Percentiles rank a stretch among this genome's conserved stretches.
Evolutionary conservation across 2,329 filamentous ascomycete genomes (phyloP).

Genomic region (Dactylonectria estremocensis): DNA sequence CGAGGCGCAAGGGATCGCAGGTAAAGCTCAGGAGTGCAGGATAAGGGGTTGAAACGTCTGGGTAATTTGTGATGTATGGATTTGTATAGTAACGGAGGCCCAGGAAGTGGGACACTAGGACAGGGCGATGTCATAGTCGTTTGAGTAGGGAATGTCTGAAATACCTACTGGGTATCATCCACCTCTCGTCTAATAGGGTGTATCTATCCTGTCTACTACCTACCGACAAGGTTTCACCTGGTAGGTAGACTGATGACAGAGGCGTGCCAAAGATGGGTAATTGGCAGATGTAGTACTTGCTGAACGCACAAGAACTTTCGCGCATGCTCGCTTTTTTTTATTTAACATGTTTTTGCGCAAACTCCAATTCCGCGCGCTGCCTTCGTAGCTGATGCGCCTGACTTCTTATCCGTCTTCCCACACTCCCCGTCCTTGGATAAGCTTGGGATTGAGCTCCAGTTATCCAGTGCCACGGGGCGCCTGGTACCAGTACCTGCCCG

Average conservation of each 20-base stretch:
- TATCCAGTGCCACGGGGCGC: neutral
- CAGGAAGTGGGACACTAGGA: no score
- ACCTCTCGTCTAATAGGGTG: no score
- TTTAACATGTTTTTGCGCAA: neutral
- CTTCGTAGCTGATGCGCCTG: neutral
- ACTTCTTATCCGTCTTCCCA: neutral
- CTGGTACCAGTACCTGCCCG: constrained; percentile 1
- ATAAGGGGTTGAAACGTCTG: neutral
- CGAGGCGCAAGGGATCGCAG: constrained; percentile 45
- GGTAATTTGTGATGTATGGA: neutral
- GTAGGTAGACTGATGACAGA: no score
- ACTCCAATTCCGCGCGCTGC: neutral
- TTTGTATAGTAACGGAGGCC: no score
- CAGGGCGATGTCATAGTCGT: no score
- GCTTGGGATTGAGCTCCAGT: neutral
- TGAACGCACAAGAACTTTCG: neutral
- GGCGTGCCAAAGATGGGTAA: neutral
- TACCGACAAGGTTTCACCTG: no score
- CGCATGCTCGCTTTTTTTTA: neutral
- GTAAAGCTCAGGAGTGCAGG: constrained; percentile 23
- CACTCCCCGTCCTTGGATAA: no score
- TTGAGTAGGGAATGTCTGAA: no score
- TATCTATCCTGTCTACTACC: no score
- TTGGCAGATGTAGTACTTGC: neutral
- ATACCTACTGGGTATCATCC: no score